These are phyloP conservation scores for Cryphonectria parasitica DNA, from an alignment of 2,329 filamentous ascomycete species.

Conservation along the genomic window DNA sequence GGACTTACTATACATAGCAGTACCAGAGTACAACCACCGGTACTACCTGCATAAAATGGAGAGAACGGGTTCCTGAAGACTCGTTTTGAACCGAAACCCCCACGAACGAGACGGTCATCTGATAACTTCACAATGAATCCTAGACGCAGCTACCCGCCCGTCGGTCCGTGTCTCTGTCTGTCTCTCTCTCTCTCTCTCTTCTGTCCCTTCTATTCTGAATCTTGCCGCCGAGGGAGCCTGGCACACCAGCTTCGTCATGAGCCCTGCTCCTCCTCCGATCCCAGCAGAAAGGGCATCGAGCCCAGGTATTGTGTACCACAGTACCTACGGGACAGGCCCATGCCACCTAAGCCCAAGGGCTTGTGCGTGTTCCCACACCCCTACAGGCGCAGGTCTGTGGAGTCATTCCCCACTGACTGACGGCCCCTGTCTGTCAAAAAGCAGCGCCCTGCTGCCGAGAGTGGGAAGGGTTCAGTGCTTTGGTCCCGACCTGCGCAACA, in stretches of 20 bases:
- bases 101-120: background rate
- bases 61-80: background rate
- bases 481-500: background rate
- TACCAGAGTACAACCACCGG: background rate
- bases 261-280: background rate
- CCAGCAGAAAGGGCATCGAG: background rate
- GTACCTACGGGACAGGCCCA: background rate
- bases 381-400: constrained; percentile 3
- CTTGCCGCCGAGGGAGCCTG: background rate
- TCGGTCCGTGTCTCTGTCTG: background rate
- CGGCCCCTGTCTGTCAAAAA: constrained; percentile 9
- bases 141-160: background rate
- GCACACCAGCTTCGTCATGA: background rate
- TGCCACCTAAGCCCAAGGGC: background rate
- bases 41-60: background rate
- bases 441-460: background rate
- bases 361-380: background rate
- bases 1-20: background rate
- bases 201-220: no score
- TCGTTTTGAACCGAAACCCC: background rate
- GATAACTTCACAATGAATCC: background rate
- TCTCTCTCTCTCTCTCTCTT: no score
- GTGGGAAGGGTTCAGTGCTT: background rate
- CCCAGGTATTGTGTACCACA: background rate
- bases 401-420: background rate